These are phyloP conservation scores for Ceratobasidium theobromae DNA, from an alignment of 1,284 basidiomycete species.

Conservation along the genomic window DNA sequence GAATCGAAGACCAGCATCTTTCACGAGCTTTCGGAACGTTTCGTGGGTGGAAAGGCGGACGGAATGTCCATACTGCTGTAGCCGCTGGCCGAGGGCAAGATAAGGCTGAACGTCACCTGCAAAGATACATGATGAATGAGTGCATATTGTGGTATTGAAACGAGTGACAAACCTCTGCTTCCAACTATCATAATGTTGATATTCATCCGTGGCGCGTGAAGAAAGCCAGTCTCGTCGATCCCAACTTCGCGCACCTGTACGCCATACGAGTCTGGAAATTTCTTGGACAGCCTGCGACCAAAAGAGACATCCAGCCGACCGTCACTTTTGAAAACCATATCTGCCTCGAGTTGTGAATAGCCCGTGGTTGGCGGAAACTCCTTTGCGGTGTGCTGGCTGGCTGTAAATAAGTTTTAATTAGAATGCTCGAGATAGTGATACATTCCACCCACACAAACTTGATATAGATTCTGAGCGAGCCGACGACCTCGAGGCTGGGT, in stretches of 20 bases:
- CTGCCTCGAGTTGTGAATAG: neutral
- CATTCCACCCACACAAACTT: too few relatives aligned
- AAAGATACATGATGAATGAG: neutral
- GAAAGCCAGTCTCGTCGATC: neutral
- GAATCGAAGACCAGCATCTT: constrained; percentile 54
- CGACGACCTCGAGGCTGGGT: too few relatives aligned
- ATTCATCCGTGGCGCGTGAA: constrained; percentile 50
- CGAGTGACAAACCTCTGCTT: constrained; percentile 51
- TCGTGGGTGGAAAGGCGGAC: constrained; percentile 67
- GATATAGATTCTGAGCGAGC: too few relatives aligned
- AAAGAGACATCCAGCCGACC: neutral
- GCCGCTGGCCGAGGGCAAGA: constrained; percentile 58
- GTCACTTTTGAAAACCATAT: neutral
- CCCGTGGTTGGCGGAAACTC: neutral
- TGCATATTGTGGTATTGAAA: neutral
- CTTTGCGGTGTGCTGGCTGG: neutral
- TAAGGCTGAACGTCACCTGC: constrained; percentile 71
- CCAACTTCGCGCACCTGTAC: neutral
- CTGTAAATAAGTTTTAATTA: neutral
- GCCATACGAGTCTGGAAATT: neutral
- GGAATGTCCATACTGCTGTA: constrained; percentile 59
- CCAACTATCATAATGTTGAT: constrained; percentile 67
- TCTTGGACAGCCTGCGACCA: neutral
- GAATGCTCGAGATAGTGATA: neutral
- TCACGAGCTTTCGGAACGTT: constrained; percentile 60